Conservation (phyloP, 1,284 basidiomycete genomes). For the Ustilago curta region DNA sequence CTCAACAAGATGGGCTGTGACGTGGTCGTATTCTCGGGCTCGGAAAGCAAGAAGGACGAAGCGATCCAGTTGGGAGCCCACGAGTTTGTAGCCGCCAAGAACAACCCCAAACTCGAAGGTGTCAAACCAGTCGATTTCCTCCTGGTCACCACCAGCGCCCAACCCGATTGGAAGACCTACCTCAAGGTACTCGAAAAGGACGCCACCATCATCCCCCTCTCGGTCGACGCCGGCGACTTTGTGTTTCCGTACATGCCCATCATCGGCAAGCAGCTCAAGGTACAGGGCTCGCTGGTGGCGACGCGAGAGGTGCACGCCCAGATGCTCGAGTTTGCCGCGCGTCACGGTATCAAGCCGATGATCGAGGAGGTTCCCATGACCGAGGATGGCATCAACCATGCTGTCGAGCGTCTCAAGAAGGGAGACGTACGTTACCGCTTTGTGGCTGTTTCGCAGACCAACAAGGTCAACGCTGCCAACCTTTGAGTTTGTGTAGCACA, state of each 20-base stretch:
- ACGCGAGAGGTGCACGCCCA: constrained; percentile 53
- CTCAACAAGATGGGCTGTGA: constrained; percentile 58
- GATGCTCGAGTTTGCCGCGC: constrained; percentile 63
- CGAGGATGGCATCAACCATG: constrained; percentile 61
- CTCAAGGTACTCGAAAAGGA: constrained; percentile 55
- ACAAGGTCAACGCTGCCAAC: constrained; percentile 43
- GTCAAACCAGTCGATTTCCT: constrained; percentile 60
- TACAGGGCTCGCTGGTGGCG: constrained; percentile 62
- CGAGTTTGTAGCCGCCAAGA: constrained; percentile 63
- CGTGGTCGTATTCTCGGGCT: constrained; percentile 55
- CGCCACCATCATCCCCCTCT: constrained; percentile 62
- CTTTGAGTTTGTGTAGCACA: constrained; percentile 8
- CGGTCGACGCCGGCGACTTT: constrained; percentile 45
- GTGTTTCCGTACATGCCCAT: constrained; percentile 59
- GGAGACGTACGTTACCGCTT: constrained; percentile 66
- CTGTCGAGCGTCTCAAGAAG: constrained; percentile 59
- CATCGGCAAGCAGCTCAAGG: constrained; percentile 56
- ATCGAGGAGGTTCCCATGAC: constrained; percentile 66
- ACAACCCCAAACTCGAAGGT: constrained; percentile 57
- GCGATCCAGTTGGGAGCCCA: constrained; percentile 56
- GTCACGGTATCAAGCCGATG: constrained; percentile 56
- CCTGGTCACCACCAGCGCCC: constrained; percentile 60
- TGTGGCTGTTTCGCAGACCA: constrained; percentile 56
- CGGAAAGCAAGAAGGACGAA: constrained; percentile 58
- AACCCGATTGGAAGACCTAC: constrained; percentile 63